Evolutionary conservation across 345 rosid genomes (phyloP).

Genomic region (Moricandia arvensis): DNA sequence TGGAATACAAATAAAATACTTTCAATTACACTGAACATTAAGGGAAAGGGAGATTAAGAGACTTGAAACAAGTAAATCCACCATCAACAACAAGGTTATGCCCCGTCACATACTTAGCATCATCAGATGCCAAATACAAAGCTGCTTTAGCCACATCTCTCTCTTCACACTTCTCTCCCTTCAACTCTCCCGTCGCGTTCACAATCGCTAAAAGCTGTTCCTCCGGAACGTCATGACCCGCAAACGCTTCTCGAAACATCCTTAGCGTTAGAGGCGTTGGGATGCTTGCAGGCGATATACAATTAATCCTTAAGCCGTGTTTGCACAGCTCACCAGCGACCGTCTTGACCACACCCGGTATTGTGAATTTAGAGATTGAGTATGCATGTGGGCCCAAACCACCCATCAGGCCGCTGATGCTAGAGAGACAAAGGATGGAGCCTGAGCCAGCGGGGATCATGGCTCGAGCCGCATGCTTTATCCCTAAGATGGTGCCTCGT

Average conservation of each 20-base stretch:
- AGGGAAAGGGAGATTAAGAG: slow-evolving; percentile 52
- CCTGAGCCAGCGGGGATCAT: slow-evolving; percentile 72
- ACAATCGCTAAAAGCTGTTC: slow-evolving; percentile 45
- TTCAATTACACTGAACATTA: neutral
- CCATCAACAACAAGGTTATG: slow-evolving; percentile 47
- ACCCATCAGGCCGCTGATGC: slow-evolving; percentile 63
- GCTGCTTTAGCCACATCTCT: slow-evolving; percentile 61
- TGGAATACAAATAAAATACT: neutral
- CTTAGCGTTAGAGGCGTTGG: slow-evolving; percentile 52
- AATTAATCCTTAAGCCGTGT: slow-evolving; percentile 37
- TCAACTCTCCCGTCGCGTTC: slow-evolving; percentile 60
- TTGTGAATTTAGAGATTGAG: slow-evolving; percentile 1
- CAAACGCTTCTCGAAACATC: slow-evolving; percentile 38
- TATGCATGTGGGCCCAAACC: slow-evolving; percentile 20
- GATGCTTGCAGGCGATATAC: slow-evolving; percentile 41
- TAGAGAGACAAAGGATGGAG: slow-evolving; percentile 68
- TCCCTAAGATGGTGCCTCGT: slow-evolving; percentile 57
- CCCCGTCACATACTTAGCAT: slow-evolving; percentile 45
- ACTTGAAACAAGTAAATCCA: slow-evolving; percentile 65
- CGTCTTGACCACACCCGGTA: slow-evolving; percentile 26
- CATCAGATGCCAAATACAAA: slow-evolving; percentile 42
- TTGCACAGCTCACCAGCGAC: slow-evolving; percentile 64
- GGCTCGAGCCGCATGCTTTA: slow-evolving; percentile 76
- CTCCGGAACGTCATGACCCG: slow-evolving; percentile 31
- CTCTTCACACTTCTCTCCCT: slow-evolving; percentile 72